phyloP scores from a whole-genome alignment of 306 rosid species.

The Cicer bijugum region DNA sequence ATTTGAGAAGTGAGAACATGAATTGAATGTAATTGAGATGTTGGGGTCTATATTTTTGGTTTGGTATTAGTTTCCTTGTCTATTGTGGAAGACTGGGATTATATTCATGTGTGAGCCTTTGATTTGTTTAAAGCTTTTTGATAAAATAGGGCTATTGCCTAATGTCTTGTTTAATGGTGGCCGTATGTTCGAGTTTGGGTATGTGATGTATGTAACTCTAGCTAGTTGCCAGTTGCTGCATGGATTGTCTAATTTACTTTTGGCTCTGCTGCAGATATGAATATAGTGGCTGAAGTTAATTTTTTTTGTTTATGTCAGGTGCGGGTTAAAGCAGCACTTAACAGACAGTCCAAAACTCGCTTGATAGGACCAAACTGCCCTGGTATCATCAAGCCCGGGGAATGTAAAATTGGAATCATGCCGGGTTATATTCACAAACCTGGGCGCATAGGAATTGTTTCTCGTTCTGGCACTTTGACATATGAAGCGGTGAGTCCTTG shows the following conservation, averaged over 20 bases:
- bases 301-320: constrained; percentile 57
- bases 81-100: background rate
- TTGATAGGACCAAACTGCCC: constrained; percentile 99
- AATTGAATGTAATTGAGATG: too few species aligned
- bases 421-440: constrained; percentile 98
- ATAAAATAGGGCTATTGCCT: background rate
- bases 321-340: constrained; percentile 90
- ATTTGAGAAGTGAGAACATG: too few species aligned
- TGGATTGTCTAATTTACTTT: constrained; percentile 8
- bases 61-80: constrained; percentile 9
- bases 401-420: constrained; percentile 99
- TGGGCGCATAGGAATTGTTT: constrained; percentile 96
- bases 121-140: constrained; percentile 10
- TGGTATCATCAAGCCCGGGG: constrained; percentile 99
- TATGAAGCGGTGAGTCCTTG: constrained; percentile 89
- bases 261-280: constrained; percentile 27
- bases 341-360: constrained; percentile 85
- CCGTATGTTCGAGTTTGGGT: constrained; percentile 16
- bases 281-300: constrained; percentile 34
- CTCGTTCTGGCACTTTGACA: constrained; percentile 99
- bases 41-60: constrained; percentile 1
- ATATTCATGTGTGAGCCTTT: constrained; percentile 12
- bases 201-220: background rate
- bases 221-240: constrained; percentile 5
- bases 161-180: constrained; percentile 12